Percentiles rank a stretch among this genome's conserved stretches.
Conservation (phyloP, 164 flowering plant genomes). For the Tinospora cordifolia region DNA sequence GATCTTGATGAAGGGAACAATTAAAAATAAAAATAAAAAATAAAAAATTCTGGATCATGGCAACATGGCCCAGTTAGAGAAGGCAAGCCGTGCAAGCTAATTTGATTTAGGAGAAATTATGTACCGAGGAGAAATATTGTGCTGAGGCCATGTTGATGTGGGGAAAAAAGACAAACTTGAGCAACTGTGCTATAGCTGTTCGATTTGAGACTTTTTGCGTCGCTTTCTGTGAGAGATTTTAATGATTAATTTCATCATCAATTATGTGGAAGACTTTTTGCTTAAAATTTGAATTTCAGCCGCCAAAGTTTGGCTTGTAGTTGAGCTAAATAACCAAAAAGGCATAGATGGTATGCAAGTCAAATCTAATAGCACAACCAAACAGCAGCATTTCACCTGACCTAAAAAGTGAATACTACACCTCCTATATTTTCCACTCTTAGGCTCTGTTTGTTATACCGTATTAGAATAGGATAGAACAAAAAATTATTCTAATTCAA, state of each 20-base stretch:
- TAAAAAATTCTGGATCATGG: too few relatives aligned
- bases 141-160: neutral
- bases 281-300: constrained; percentile 2
- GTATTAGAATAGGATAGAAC: too few relatives aligned
- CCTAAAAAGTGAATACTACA: too few relatives aligned
- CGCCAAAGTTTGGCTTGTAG: neutral
- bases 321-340: neutral
- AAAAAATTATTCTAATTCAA: too few relatives aligned
- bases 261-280: neutral
- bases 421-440: too few relatives aligned
- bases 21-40: too few relatives aligned
- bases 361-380: too few relatives aligned
- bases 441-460: too few relatives aligned
- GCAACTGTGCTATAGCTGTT: neutral
- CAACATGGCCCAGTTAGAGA: neutral
- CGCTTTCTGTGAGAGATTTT: neutral
- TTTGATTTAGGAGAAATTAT: neutral
- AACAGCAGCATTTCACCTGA: too few relatives aligned
- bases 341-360: too few relatives aligned
- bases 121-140: neutral
- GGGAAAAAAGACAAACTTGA: neutral
- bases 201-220: neutral
- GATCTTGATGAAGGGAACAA: neutral
- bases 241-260: neutral
- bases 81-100: neutral